Conservation (phyloP, 345 rosid genomes). For the Salix suchowensis region DNA sequence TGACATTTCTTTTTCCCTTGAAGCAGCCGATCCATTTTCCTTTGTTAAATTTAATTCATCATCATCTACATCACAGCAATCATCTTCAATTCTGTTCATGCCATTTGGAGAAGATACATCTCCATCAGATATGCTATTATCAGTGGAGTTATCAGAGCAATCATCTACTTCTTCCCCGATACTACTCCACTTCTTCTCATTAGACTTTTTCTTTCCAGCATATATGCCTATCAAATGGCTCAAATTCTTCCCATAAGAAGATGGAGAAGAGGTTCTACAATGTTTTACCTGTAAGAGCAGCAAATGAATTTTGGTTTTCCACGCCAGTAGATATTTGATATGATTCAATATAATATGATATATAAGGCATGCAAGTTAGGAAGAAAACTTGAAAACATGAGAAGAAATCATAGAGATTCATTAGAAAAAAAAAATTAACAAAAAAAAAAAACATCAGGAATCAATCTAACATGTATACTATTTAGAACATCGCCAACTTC, state of each 20-base stretch:
- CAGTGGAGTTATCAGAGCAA: conserved; percentile 25
- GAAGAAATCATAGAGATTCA: neutral
- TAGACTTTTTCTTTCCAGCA: conserved; percentile 31
- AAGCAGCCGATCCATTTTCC: conserved; percentile 30
- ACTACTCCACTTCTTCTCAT: conserved; percentile 24
- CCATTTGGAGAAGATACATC: conserved; percentile 12
- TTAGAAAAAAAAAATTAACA: neutral
- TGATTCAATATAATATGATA: no score
- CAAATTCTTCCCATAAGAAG: conserved; percentile 63
- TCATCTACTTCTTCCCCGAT: conserved; percentile 26
- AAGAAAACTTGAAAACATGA: neutral
- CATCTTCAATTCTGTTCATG: conserved; percentile 10
- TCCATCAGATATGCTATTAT: conserved; percentile 24
- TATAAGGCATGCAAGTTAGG: no score
- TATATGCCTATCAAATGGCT: conserved; percentile 48
- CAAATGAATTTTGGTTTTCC: neutral
- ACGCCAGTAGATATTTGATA: neutral
- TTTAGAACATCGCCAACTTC: neutral
- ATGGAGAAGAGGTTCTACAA: conserved; percentile 58
- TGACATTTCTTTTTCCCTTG: conserved; percentile 41
- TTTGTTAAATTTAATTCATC: conserved; percentile 35
- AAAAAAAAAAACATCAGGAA: neutral
- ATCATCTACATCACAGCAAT: conserved; percentile 17
- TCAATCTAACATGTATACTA: conserved; percentile 17
- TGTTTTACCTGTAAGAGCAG: conserved; percentile 64